Evolutionary conservation across 1,284 basidiomycete species (phyloP).

Genomic region (Pholiota adiposa): DNA sequence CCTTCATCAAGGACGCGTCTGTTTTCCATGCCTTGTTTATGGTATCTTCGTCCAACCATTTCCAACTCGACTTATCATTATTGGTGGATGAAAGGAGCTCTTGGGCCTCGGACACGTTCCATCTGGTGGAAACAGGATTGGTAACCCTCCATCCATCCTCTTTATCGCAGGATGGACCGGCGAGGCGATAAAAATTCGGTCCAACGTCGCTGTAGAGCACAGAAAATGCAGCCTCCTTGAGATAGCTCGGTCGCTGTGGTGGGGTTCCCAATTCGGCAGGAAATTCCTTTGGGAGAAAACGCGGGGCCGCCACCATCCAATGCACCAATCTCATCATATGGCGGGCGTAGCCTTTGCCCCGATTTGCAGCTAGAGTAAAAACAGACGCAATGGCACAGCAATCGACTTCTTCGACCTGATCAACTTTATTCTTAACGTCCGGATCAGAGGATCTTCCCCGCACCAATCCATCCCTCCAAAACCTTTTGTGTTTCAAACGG

Average conservation of each 20-base stretch:
- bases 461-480: conserved; percentile 35
- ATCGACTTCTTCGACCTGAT: conserved; percentile 27
- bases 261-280: conserved; percentile 41
- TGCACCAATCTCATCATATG: conserved; percentile 61
- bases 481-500: conserved; percentile 25
- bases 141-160: conserved; percentile 54
- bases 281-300: conserved; percentile 30
- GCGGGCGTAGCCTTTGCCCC: conserved; percentile 51
- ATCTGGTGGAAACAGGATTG: conserved; percentile 47
- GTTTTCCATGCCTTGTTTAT: conserved; percentile 37
- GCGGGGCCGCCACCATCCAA: conserved; percentile 45
- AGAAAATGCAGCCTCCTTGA: conserved; percentile 43
- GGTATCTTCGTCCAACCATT: conserved; percentile 35
- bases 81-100: background rate
- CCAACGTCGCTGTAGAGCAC: conserved; percentile 71
- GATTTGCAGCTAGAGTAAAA: conserved; percentile 47
- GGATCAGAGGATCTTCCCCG: background rate
- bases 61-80: conserved; percentile 26
- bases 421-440: background rate
- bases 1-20: conserved; percentile 37
- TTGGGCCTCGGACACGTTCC: conserved; percentile 33
- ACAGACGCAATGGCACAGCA: conserved; percentile 55
- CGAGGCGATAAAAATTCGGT: conserved; percentile 50
- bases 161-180: conserved; percentile 39
- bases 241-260: conserved; percentile 28